Conservation (phyloP, 106 monocot genomes). For the Dendrobium nobile region DNA sequence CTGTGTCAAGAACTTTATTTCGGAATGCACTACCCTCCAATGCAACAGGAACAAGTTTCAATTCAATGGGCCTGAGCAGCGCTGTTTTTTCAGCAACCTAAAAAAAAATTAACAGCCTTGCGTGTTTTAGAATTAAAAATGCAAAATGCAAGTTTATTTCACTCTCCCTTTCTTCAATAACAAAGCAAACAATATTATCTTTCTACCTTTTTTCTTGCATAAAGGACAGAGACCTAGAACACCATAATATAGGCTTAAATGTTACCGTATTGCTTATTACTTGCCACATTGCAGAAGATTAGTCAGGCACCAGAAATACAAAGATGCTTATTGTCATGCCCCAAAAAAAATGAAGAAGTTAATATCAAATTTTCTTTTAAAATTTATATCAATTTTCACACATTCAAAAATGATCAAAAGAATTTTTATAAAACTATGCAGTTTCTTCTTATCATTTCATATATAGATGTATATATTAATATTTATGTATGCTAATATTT, state of each 20-base stretch:
- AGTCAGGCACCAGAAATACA: not conserved
- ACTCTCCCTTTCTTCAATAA: not conserved
- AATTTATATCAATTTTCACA: too few species aligned
- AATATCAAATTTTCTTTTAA: too few species aligned
- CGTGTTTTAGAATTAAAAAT: not conserved
- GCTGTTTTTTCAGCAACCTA: constrained; percentile 88
- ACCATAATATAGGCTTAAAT: not conserved
- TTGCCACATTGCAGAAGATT: not conserved
- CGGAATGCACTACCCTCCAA: constrained; percentile 84
- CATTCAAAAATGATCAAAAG: too few species aligned
- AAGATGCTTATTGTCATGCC: not conserved
- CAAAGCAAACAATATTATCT: not conserved
- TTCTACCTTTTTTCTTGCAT: not conserved
- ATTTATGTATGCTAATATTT: too few species aligned
- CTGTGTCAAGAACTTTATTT: constrained; percentile 67
- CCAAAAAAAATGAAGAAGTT: too few species aligned
- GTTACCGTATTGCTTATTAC: not conserved
- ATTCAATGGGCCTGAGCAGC: constrained; percentile 60
- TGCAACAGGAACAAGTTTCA: constrained; percentile 70
- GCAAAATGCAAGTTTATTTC: not conserved
- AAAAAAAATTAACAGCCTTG: constrained; percentile 8
- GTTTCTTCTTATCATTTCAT: too few species aligned
- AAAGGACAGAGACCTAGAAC: not conserved
- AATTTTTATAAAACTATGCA: too few species aligned
- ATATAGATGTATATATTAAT: too few species aligned